Evolutionary conservation across 2,329 filamentous ascomycete species (phyloP).

Genomic region (Colletotrichum tropicale): DNA sequence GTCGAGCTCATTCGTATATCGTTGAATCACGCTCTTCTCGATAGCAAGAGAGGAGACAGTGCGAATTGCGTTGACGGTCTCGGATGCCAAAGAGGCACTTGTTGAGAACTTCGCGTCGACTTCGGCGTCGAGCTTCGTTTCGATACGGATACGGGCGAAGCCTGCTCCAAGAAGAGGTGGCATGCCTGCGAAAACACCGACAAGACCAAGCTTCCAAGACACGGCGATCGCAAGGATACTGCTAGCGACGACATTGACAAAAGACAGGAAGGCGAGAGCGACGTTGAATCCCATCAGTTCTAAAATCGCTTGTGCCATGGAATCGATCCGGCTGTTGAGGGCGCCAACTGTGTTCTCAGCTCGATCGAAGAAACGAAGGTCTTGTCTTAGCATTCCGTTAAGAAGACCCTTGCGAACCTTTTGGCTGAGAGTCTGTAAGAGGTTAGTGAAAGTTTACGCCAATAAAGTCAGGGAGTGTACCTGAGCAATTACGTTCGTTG

Average conservation of each 20-base stretch:
- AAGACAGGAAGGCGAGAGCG: conserved; percentile 42
- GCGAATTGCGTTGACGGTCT: conserved; percentile 48
- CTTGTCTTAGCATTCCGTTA: conserved; percentile 33
- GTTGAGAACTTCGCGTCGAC: conserved; percentile 39
- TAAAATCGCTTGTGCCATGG: conserved; percentile 42
- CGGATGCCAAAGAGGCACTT: conserved; percentile 49
- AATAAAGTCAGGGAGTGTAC: background rate
- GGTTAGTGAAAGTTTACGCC: background rate
- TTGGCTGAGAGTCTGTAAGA: conserved; percentile 13
- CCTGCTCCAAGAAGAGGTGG: conserved; percentile 45
- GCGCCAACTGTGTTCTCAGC: conserved; percentile 36
- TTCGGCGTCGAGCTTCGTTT: conserved; percentile 39
- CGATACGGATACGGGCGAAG: conserved; percentile 46
- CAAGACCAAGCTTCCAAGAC: conserved; percentile 50
- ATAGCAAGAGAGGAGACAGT: conserved; percentile 46
- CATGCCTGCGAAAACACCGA: conserved; percentile 45
- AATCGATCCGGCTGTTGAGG: conserved; percentile 33
- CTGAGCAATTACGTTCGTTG: conserved; percentile 24
- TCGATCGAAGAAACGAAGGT: conserved; percentile 46
- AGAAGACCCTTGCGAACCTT: conserved; percentile 31
- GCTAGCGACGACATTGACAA: conserved; percentile 42
- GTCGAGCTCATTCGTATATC: conserved; percentile 37
- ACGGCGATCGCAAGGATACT: conserved; percentile 43
- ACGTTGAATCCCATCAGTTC: conserved; percentile 51
- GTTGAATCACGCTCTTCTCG: conserved; percentile 27